Percentiles rank a stretch among this genome's conserved stretches.
Evolutionary conservation across 306 rosid species (phyloP).

Genomic region (Argentina anserina): DNA sequence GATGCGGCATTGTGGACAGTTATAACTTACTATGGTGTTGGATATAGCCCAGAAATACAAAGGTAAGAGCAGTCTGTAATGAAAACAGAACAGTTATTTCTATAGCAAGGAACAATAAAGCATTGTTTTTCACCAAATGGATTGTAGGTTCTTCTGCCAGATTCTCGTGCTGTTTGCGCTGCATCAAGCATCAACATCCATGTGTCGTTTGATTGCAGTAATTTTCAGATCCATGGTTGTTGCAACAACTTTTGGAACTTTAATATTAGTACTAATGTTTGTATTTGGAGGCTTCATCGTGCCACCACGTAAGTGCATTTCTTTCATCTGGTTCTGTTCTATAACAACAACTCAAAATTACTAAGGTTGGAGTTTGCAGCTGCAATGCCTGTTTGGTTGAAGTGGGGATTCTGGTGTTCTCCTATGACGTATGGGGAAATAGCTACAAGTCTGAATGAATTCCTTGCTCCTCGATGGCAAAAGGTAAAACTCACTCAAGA

Average conservation of each 20-base stretch:
- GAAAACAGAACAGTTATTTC: background rate
- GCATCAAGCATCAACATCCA: slow-evolving; percentile 29
- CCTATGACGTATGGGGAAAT: slow-evolving; percentile 35
- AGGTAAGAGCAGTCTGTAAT: slow-evolving; percentile 19
- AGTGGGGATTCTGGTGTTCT: slow-evolving; percentile 41
- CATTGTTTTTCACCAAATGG: background rate
- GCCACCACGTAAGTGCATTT: slow-evolving; percentile 23
- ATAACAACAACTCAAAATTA: background rate
- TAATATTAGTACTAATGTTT: slow-evolving; percentile 20
- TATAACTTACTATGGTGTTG: slow-evolving; percentile 35
- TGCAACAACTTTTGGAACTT: slow-evolving; percentile 19
- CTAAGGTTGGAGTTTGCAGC: slow-evolving; percentile 22
- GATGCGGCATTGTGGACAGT: slow-evolving; percentile 33
- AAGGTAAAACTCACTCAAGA: slow-evolving; percentile 15
- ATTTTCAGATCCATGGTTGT: slow-evolving; percentile 27
- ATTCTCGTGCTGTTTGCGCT: slow-evolving; percentile 31
- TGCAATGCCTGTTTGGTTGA: slow-evolving; percentile 30
- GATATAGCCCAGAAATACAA: slow-evolving; percentile 33
- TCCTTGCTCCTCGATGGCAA: slow-evolving; percentile 38
- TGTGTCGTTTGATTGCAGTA: slow-evolving; percentile 35
- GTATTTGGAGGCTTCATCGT: slow-evolving; percentile 34
- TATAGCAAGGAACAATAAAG: background rate
- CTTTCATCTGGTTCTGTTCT: background rate
- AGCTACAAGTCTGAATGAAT: slow-evolving; percentile 31
- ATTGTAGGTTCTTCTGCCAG: slow-evolving; percentile 36